Evolutionary conservation across 139 green algal species (phyloP), one percentile per base, ranked within the genome.

Genomic region (Picochlorum sp.): DNA sequence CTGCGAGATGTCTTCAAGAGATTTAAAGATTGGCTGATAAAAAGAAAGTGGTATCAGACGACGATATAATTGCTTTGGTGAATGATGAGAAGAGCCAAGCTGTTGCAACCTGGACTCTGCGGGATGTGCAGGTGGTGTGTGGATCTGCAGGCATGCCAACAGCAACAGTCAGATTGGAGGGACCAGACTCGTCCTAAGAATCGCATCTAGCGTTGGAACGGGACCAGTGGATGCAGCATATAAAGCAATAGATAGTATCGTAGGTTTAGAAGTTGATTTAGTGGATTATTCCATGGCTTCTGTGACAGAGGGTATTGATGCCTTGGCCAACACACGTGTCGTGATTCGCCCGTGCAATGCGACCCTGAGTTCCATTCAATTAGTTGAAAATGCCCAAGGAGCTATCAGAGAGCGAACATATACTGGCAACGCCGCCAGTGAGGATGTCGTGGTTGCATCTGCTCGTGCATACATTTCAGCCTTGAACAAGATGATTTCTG

Each of bases 401-500:
- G 72, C 77, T 20, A 77, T 62, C 16, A 79, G 79, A 37, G 65
- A 85, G 61, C 66, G 82, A 13, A 72, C 67, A 5, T 92, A 90
- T 78, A 85, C 79, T 71, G 85, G 91, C 38, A 86, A 65, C 8
- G 92, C 88, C 28, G 83, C 93, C 0, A 79, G 95, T 61, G 85
- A 90, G 63, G 94, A 99, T 75, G 91, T 99, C 56, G 92, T 99
- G 6, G 91, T 98, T 37, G 75, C 88, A 4, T 86, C 70, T 11
- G 88, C 81, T 0, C 78, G 89, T 13, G 94, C 94, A 3, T 99
- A 99, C 78, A 68, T 96, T 37, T 78, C 61, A 28, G 94, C 94
- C 5, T 71, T 98, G 6, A 98, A 98, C 83, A 98, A 98, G 78
- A 88, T 98, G 81, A 91, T 98, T 45, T 61, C 72, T 78, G 62